Evolutionary conservation across 306 rosid genomes (phyloP).

Genomic region (Calophaca sinica): DNA sequence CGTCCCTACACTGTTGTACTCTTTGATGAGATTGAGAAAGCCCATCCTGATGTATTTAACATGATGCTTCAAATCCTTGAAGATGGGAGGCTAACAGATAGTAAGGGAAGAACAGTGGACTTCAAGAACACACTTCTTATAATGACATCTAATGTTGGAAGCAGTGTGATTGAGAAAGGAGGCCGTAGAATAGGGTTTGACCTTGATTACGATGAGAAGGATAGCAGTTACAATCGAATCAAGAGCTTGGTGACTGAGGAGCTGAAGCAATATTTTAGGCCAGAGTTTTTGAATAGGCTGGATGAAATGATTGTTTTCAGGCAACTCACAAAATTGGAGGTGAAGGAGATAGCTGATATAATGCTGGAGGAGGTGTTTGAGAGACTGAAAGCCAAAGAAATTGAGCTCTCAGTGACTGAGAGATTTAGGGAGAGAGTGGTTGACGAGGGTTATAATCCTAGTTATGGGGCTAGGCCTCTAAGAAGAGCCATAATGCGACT

Average conservation of each 20-base stretch:
- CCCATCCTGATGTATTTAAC: conserved; percentile 95
- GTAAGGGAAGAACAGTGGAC: conserved; percentile 96
- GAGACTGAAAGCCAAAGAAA: conserved; percentile 75
- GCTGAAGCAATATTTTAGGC: conserved; percentile 88
- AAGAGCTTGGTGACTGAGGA: conserved; percentile 98
- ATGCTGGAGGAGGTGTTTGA: conserved; percentile 96
- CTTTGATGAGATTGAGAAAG: conserved; percentile 97
- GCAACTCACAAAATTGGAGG: conserved; percentile 92
- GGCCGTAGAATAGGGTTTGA: conserved; percentile 90
- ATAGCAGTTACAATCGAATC: conserved; percentile 83
- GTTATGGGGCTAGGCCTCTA: conserved; percentile 97
- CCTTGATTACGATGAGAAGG: conserved; percentile 91
- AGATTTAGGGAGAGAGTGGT: conserved; percentile 92
- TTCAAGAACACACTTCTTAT: conserved; percentile 95
- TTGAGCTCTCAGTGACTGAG: conserved; percentile 93
- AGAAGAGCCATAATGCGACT: conserved; percentile 98
- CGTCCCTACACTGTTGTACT: conserved; percentile 95
- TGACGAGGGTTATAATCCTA: conserved; percentile 93
- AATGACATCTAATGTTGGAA: conserved; percentile 97
- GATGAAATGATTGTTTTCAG: conserved; percentile 97
- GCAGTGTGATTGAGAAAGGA: conserved; percentile 97
- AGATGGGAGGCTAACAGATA: conserved; percentile 94
- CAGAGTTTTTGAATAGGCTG: conserved; percentile 90
- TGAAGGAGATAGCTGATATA: conserved; percentile 92
- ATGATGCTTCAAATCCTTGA: conserved; percentile 99